Percentiles rank a stretch among this genome's conserved stretches.
Conservation (phyloP, 176 grass and related monocot genomes). For the Elymus sibiricus region DNA sequence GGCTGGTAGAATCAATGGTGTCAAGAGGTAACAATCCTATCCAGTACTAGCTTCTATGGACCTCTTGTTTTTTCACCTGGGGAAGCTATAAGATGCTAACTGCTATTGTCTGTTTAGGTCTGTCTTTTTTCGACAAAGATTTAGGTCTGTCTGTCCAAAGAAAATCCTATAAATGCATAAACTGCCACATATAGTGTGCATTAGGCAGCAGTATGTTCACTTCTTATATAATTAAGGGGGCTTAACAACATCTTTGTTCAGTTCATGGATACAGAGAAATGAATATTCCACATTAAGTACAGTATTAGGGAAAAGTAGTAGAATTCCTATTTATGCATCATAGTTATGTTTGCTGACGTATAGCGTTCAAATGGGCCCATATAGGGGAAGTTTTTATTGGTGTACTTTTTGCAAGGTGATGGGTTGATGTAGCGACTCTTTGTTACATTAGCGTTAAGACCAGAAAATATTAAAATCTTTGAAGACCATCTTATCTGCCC, state of each 20-base stretch:
- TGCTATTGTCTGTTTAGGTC: not conserved
- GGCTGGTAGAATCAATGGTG: conserved; percentile 40
- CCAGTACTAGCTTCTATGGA: not conserved
- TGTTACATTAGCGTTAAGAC: not conserved
- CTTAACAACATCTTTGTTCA: not conserved
- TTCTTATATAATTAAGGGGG: not conserved
- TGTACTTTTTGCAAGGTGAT: not conserved
- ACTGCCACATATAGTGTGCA: not conserved
- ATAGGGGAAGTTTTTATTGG: not conserved
- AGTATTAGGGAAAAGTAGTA: not conserved
- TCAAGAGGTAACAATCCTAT: conserved; percentile 37
- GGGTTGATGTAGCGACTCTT: not conserved
- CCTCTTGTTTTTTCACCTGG: not conserved
- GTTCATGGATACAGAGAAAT: not conserved
- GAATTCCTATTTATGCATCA: not conserved
- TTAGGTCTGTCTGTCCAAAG: not conserved
- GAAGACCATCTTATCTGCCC: not conserved
- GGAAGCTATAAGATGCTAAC: conserved; percentile 2
- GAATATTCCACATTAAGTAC: not conserved
- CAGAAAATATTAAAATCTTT: not conserved
- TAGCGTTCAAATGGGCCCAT: not conserved
- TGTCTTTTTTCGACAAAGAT: not conserved
- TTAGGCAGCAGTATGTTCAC: not conserved
- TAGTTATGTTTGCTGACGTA: not conserved
- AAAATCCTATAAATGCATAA: not conserved